Conservation (phyloP, 2,329 filamentous ascomycete genomes). For the Penicillium janthinellum region DNA sequence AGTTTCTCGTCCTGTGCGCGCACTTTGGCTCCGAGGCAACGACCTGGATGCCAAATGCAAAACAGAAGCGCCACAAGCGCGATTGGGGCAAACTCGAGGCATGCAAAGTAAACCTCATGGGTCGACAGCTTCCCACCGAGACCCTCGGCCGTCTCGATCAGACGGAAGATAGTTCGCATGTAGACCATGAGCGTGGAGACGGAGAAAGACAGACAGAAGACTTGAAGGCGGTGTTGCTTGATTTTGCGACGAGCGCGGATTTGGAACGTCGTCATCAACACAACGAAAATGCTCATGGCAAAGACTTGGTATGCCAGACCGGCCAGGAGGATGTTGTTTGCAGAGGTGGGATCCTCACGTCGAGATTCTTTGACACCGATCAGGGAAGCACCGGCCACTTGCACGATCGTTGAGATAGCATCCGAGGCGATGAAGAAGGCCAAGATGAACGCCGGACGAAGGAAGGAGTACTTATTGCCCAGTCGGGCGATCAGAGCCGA, state of each 20-base stretch:
- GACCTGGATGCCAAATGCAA: constrained; percentile 19
- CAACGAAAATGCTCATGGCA: constrained; percentile 17
- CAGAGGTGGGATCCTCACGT: constrained; percentile 9
- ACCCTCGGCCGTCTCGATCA: constrained; percentile 17
- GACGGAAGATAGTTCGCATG: constrained; percentile 20
- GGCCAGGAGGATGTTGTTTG: constrained; percentile 13
- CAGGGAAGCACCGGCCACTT: constrained; percentile 15
- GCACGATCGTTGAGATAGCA: constrained; percentile 20
- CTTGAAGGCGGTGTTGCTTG: constrained; percentile 5
- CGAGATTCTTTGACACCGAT: constrained; percentile 15
- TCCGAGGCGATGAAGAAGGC: constrained; percentile 22
- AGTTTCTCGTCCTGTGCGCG: neutral
- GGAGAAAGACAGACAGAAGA: constrained; percentile 13
- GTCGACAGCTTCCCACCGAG: constrained; percentile 16
- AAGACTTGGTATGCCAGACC: constrained; percentile 14
- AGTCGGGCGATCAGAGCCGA: constrained; percentile 17
- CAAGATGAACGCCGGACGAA: constrained; percentile 13
- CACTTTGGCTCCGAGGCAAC: constrained; percentile 11
- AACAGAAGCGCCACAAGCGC: constrained; percentile 17
- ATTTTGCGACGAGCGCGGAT: constrained; percentile 8
- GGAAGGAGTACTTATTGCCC: constrained; percentile 13
- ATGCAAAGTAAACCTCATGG: constrained; percentile 19
- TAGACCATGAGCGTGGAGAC: constrained; percentile 20
- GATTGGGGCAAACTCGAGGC: constrained; percentile 22
- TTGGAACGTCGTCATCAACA: constrained; percentile 9